A percentile compares a stretch with the other conserved stretches of the same genome.
Evolutionary conservation across 805 yeast species (phyloP).

Genomic region (Debaryomyces hansenii): DNA sequence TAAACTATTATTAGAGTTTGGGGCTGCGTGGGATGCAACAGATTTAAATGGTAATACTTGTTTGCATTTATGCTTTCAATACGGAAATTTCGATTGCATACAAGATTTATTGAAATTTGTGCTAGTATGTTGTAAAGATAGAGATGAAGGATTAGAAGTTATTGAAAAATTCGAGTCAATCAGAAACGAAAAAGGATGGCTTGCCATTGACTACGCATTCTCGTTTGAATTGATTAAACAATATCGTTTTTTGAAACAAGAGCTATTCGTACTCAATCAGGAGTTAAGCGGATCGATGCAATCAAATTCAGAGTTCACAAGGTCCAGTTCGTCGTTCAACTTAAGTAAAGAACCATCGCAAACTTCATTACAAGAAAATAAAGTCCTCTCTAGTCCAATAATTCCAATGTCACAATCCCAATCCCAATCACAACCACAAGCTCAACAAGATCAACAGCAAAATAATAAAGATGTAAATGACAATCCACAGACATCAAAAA

Average conservation of each 20-base stretch:
- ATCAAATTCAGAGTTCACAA: slow-evolving; percentile 6
- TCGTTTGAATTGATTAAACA: slow-evolving; percentile 25
- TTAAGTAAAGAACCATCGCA: slow-evolving; percentile 7
- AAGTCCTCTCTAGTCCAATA: slow-evolving; percentile 31
- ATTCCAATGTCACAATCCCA: slow-evolving; percentile 24
- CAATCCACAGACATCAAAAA: neutral
- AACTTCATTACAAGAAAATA: slow-evolving; percentile 18
- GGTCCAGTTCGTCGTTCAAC: slow-evolving; percentile 8
- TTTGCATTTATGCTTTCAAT: slow-evolving; percentile 39
- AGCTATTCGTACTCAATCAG: slow-evolving; percentile 13
- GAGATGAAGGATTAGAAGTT: slow-evolving; percentile 9
- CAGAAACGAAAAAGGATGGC: slow-evolving; percentile 32
- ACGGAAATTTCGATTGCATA: slow-evolving; percentile 32
- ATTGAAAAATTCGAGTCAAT: slow-evolving; percentile 20
- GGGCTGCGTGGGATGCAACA: slow-evolving; percentile 31
- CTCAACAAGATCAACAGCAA: neutral
- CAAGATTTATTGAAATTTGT: slow-evolving; percentile 22
- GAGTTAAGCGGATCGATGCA: slow-evolving; percentile 9
- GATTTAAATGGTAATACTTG: slow-evolving; percentile 38
- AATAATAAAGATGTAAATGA: neutral
- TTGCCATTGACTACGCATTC: slow-evolving; percentile 31
- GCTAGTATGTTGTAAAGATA: slow-evolving; percentile 8
- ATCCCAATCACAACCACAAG: neutral
- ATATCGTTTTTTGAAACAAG: slow-evolving; percentile 24
- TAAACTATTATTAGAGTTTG: slow-evolving; percentile 39